Percentiles rank a stretch among this genome's conserved stretches.
These are phyloP conservation scores for Podaxis pistillaris DNA, from an alignment of 768 basidiomycete genomes.

Conservation along the genomic window DNA sequence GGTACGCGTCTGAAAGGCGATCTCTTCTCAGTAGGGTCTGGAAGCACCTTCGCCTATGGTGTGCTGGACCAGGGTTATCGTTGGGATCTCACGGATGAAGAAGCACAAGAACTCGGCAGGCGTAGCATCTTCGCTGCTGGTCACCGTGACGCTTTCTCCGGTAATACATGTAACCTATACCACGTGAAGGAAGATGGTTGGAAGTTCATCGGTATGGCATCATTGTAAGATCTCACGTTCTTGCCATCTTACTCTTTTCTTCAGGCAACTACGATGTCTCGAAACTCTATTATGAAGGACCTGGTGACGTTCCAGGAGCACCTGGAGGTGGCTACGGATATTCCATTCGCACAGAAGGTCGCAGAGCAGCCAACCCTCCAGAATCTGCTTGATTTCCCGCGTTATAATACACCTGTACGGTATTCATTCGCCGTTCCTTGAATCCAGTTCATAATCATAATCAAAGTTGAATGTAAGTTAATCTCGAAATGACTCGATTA, in stretches of 20 bases:
- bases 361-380: constrained; percentile 51
- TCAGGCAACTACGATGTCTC: constrained; percentile 91
- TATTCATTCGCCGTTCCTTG: constrained; percentile 13
- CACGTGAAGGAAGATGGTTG: constrained; percentile 95
- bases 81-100: constrained; percentile 91
- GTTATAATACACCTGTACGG: constrained; percentile 19
- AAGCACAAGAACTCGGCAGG: constrained; percentile 91
- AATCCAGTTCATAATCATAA: background rate
- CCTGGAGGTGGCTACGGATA: constrained; percentile 78
- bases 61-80: constrained; percentile 93
- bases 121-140: constrained; percentile 96
- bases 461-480: background rate
- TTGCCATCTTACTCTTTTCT: constrained; percentile 16
- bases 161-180: constrained; percentile 94
- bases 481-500: background rate
- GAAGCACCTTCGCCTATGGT: constrained; percentile 98
- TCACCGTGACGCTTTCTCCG: constrained; percentile 94
- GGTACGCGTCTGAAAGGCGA: constrained; percentile 95
- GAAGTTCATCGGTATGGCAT: constrained; percentile 83
- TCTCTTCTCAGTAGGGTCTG: constrained; percentile 98
- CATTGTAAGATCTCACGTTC: background rate
- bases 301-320: constrained; percentile 63
- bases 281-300: constrained; percentile 88
- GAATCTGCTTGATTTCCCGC: constrained; percentile 24
- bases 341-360: constrained; percentile 62